Percentiles rank a stretch among this genome's conserved stretches.
phyloP scores from a whole-genome alignment of 495 filamentous ascomycete genomes.

The Talaromyces borbonicus region DNA sequence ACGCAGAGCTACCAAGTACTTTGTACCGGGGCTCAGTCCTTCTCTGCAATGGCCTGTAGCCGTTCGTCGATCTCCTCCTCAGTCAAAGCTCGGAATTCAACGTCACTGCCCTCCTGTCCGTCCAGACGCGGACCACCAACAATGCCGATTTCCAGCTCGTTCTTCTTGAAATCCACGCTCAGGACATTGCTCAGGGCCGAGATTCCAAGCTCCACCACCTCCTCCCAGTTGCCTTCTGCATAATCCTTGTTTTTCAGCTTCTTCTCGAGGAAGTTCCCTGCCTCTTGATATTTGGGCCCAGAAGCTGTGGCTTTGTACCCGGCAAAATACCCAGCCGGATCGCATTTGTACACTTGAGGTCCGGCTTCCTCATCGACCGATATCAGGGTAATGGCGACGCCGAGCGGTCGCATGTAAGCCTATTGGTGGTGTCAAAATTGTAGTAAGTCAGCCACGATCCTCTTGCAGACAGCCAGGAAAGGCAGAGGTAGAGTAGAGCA shows the following conservation, averaged over 20 bases:
- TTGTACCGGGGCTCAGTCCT: conserved; percentile 55
- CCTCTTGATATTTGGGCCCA: conserved; percentile 96
- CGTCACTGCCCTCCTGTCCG: conserved; percentile 68
- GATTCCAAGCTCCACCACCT: conserved; percentile 94
- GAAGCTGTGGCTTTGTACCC: conserved; percentile 97
- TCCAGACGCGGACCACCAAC: conserved; percentile 74
- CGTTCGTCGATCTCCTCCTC: conserved; percentile 98
- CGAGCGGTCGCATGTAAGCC: conserved; percentile 97
- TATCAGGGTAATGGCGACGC: conserved; percentile 88
- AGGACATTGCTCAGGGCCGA: conserved; percentile 88
- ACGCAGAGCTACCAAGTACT: conserved; percentile 56
- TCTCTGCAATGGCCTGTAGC: conserved; percentile 94
- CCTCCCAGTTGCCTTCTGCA: conserved; percentile 89
- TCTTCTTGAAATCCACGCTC: conserved; percentile 99
- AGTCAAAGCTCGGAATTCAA: conserved; percentile 77
- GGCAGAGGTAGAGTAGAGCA: conserved; percentile 6
- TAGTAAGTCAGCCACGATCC: conserved; percentile 7
- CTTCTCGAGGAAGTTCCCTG: conserved; percentile 95
- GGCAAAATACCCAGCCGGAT: conserved; percentile 94
- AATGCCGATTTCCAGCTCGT: conserved; percentile 94
- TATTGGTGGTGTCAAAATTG: conserved; percentile 34
- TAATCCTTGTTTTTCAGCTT: conserved; percentile 99
- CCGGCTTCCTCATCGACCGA: conserved; percentile 87
- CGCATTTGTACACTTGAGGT: conserved; percentile 96
- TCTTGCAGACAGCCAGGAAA: not conserved